Evolutionary conservation across 305 asterid species (phyloP).

Genomic region (Ilex paraguariensis): DNA sequence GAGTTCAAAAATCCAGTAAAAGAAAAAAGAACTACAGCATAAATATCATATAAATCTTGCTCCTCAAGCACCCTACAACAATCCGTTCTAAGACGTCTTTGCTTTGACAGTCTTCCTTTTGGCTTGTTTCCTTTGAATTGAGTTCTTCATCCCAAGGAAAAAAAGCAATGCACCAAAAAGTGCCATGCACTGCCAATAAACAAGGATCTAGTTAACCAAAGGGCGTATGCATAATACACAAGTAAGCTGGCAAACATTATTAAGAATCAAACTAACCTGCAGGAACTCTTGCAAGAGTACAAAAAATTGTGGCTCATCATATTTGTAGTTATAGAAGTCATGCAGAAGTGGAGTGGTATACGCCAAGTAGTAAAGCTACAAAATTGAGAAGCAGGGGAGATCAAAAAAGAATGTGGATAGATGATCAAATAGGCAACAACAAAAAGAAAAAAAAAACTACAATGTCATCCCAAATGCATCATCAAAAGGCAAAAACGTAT

Average conservation of each 20-base stretch:
- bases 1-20: no score
- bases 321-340: conserved; percentile 53
- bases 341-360: conserved; percentile 57
- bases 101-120: conserved; percentile 57
- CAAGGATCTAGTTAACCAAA: conserved; percentile 6
- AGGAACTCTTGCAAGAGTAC: conserved; percentile 46
- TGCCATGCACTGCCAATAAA: conserved; percentile 46
- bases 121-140: conserved; percentile 52
- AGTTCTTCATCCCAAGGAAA: conserved; percentile 72
- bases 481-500: neutral
- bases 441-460: neutral
- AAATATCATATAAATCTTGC: no score
- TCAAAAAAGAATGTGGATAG: no score
- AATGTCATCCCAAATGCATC: neutral
- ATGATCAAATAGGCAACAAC: neutral
- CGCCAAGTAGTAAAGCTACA: conserved; percentile 64
- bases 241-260: neutral
- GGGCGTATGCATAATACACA: neutral
- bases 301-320: conserved; percentile 41
- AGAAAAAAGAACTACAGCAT: no score
- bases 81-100: conserved; percentile 55
- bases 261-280: conserved; percentile 40
- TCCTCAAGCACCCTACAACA: conserved; percentile 1
- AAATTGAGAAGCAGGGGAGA: conserved; percentile 11
- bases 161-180: conserved; percentile 70